A percentile compares a stretch with the other conserved stretches of the same genome.
phyloP scores from a whole-genome alignment of 768 basidiomycete species.

The Calocera cornea region DNA sequence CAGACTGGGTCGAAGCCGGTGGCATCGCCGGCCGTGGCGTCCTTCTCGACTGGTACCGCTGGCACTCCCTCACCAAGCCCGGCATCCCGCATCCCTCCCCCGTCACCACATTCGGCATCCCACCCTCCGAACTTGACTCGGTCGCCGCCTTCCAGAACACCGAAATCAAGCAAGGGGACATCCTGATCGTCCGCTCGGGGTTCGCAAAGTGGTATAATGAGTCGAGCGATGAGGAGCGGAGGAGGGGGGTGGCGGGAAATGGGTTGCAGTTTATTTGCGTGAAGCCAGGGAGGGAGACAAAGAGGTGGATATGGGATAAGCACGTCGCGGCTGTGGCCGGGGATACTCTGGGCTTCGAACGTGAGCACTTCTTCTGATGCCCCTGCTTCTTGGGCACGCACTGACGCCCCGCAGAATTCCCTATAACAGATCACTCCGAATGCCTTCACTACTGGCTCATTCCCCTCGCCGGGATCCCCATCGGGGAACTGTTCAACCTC shows the following conservation, averaged over 20 bases:
- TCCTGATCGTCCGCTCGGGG: slow-evolving; percentile 46
- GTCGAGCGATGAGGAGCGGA: background rate
- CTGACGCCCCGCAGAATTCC: background rate
- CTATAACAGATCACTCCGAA: background rate
- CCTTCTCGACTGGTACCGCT: slow-evolving; percentile 47
- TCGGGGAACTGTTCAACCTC: slow-evolving; percentile 58
- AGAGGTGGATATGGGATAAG: slow-evolving; percentile 57
- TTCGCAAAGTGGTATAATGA: slow-evolving; percentile 33
- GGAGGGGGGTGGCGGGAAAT: background rate
- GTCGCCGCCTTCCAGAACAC: slow-evolving; percentile 48
- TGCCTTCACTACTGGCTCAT: background rate
- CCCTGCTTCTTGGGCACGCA: background rate
- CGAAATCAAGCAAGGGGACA: slow-evolving; percentile 44
- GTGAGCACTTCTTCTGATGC: background rate
- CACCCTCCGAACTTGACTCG: slow-evolving; percentile 40
- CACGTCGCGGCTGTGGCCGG: slow-evolving; percentile 59
- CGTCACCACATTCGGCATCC: slow-evolving; percentile 42
- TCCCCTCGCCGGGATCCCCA: slow-evolving; percentile 61
- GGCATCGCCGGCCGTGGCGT: slow-evolving; percentile 56
- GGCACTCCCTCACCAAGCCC: slow-evolving; percentile 34
- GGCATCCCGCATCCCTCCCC: slow-evolving; percentile 35
- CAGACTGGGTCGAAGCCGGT: background rate
- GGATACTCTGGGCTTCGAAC: slow-evolving; percentile 44
- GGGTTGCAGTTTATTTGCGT: background rate
- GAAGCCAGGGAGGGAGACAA: slow-evolving; percentile 54